Evolutionary conservation across 306 rosid species (phyloP).

Genomic region (Macrotyloma uniflorum): DNA sequence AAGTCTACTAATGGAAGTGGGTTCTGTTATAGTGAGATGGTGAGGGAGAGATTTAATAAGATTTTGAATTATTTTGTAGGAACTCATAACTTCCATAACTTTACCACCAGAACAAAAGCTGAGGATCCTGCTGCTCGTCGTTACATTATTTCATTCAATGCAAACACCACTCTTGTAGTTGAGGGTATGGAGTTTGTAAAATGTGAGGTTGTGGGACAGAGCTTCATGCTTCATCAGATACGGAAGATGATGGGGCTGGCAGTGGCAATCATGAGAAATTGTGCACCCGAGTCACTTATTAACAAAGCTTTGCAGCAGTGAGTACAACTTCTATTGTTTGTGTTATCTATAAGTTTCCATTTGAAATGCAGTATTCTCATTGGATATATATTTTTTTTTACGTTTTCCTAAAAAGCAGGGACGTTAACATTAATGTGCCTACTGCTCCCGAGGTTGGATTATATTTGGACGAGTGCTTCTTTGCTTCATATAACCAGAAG

Average conservation of each 20-base stretch:
- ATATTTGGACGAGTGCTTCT: slow-evolving; percentile 88
- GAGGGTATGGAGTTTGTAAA: slow-evolving; percentile 81
- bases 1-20: slow-evolving; percentile 44
- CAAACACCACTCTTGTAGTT: slow-evolving; percentile 53
- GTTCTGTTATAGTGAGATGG: slow-evolving; percentile 72
- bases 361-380: slow-evolving; percentile 30
- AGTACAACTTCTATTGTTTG: slow-evolving; percentile 35
- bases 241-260: slow-evolving; percentile 94
- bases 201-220: slow-evolving; percentile 94
- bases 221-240: slow-evolving; percentile 99
- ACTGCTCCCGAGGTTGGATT: slow-evolving; percentile 98
- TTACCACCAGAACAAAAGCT: slow-evolving; percentile 92
- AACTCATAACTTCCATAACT: slow-evolving; percentile 92
- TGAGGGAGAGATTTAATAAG: slow-evolving; percentile 72
- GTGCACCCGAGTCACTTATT: slow-evolving; percentile 74
- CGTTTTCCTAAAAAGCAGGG: slow-evolving; percentile 54
- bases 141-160: slow-evolving; percentile 73
- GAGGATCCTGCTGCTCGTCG: slow-evolving; percentile 80
- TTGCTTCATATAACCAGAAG: slow-evolving; percentile 82
- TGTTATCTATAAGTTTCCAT: slow-evolving; percentile 18
- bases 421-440: slow-evolving; percentile 79
- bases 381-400: neutral
- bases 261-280: slow-evolving; percentile 84
- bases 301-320: slow-evolving; percentile 80
- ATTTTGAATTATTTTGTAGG: slow-evolving; percentile 74